Base-by-base conservation (phyloP, 1,284 basidiomycete genomes). In the Meira nashicola region DNA sequence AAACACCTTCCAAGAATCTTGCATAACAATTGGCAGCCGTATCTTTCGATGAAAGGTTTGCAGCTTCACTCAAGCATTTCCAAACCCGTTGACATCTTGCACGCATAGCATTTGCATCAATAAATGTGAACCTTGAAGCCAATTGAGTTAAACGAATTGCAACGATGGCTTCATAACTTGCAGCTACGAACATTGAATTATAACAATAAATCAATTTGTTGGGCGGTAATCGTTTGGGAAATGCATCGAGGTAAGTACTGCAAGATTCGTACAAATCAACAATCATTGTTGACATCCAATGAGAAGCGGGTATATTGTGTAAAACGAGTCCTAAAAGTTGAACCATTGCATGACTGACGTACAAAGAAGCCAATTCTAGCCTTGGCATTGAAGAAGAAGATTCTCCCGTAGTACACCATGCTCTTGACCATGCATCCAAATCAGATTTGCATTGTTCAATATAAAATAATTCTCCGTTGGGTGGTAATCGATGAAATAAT, bases 321-420 rank as follows among this genome's bases (percentile, higher is more conserved):
- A 66, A 50, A 1, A 62, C 61, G 2, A 66, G 47, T 4, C 61
- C 62, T 19, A 66, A 57, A n/a, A 66, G 57, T 44, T 66, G 64
- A 59, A 66, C 63, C n/a, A 58, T 56, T n/a, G 62, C 62, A 41
- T 66, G 63, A 59, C 60, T 61, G 39, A 66, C 63, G 47, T 66
- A 66, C 11, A 66, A 59, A 19, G 64, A 60, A 14, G 61, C 64
- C 1, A 66, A 59, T 41, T 63, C 62, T n/a, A 66, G 61, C 44
- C 61, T 61, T 33, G 60, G 57, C 15, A 37, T 58, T 7, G 55
- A 48, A 2, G 64, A 58, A 1, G 50, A 62, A 1, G 55, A 59
- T 12, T 61, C 57, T 14, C 59, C 59, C 40, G 57, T 50, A 17
- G 64, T 59, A 33, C 28, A 33, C 64, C 64, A 66, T 10, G 61